phyloP scores from a whole-genome alignment of 2,329 filamentous ascomycete species.

The Pseudocercospora macadamiae region DNA sequence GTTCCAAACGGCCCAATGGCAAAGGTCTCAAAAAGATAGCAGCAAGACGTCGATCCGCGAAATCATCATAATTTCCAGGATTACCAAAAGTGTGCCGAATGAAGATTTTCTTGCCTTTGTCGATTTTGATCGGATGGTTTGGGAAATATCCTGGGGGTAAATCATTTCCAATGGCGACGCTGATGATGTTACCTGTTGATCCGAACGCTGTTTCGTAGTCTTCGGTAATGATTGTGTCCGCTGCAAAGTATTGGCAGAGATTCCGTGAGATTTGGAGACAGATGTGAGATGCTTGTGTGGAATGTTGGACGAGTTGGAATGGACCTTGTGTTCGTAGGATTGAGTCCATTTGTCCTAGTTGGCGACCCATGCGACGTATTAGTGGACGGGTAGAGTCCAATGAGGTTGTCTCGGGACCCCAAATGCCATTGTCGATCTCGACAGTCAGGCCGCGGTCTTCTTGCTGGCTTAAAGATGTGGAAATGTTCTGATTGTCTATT shows the following conservation, averaged over 20 bases:
- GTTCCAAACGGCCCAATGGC: conserved; percentile 51
- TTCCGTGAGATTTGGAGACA: conserved; percentile 61
- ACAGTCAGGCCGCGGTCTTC: not conserved
- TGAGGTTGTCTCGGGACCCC: conserved; percentile 1
- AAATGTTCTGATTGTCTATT: conserved; percentile 20
- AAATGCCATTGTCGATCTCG: not conserved
- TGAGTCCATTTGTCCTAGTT: conserved; percentile 58
- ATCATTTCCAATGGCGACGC: conserved; percentile 37
- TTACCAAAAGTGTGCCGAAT: conserved; percentile 12
- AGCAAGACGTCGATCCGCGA: conserved; percentile 42
- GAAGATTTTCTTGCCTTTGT: conserved; percentile 10
- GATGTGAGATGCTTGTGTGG: conserved; percentile 35
- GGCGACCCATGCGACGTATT: conserved; percentile 45
- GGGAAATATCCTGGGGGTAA: conserved; percentile 26
- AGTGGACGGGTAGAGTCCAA: not conserved
- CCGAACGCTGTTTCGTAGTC: conserved; percentile 23
- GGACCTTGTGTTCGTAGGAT: conserved; percentile 53
- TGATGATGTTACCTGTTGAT: conserved; percentile 51
- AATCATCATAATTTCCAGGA: conserved; percentile 10
- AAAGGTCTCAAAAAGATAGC: conserved; percentile 58
- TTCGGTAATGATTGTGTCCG: conserved; percentile 50
- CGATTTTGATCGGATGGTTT: conserved; percentile 38
- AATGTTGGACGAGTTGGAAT: conserved; percentile 47
- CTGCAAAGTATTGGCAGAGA: conserved; percentile 60
- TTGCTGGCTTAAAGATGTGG: not conserved